Base-by-base conservation (phyloP, 1,284 basidiomycete genomes). In the Ganoderma lingzhi region DNA sequence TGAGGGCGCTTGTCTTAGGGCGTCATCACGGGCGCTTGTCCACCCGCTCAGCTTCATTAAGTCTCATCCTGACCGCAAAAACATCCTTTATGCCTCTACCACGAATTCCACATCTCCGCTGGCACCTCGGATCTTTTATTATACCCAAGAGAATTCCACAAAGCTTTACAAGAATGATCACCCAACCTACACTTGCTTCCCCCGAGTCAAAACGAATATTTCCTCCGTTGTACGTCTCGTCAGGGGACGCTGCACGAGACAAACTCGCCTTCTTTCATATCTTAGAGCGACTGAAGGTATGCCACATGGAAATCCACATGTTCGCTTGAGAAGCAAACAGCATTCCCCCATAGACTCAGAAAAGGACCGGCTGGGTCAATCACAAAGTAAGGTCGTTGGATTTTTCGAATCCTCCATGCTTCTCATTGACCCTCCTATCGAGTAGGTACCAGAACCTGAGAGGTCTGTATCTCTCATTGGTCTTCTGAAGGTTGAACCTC, bases 341-440 rank as follows among this genome's bases (percentile, higher is more conserved):
- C 41, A 30, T 23, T 2, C 19, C 17, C n/a, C 14, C 65, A 30
- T 73, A 96, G 95, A 95, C 94, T 0, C 95, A 97, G 78, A 97
- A 96, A 80, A 86, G 96, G n/a, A 97, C 96, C 0, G 96, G 96
- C 71, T 98, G 96, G 96, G 88, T 96, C 35, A 87, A 96, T 72
- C 87, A 95, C 76, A 88, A 92, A 59, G 95, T 94, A 77, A 77
- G 85, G 15, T 1, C 4, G 23, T 61, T 73, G 58, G 63, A 61
- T 37, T 68, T 62, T 45, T 28, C 3, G 28, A 59, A 48, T 51
- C 37, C 15, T 30, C 28, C 4, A 45, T 39, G 3, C 23, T 61
- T 42, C 66, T 72, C 23, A 71, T n/a, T 9, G 17, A 14, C 23
- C 39, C 15, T 23, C 19, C 32, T 28, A 59, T 56, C 53, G 56